Evolutionary conservation across 2,329 filamentous ascomycete genomes (phyloP), one percentile per base, ranked within the genome.

Genomic region (Fusarium caatingaense): DNA sequence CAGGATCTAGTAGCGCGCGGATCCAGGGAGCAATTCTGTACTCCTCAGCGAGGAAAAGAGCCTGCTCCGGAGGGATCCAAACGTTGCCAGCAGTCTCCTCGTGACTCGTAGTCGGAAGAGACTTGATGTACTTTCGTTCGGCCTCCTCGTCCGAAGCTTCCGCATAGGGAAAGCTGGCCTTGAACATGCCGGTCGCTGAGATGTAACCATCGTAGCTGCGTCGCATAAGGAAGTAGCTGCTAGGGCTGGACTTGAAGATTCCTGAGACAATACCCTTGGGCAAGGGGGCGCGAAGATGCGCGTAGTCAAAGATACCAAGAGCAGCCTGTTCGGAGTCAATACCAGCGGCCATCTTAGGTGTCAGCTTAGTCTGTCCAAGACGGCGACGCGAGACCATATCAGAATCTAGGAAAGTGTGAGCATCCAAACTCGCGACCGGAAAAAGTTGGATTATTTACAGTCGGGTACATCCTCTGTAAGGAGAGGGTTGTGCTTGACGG

Each of bases 1-100:
- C 84, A n/a, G 93, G 90, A 78, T 98, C 95, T 51, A 99, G 87
- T 20, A 99, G 87, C n/a, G 96, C 96, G 60, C 89, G 89, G 72
- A 99, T 93, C 96, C 96, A 99, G 46, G 91, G 86, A 50, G 87
- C 82, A 79, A 98, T 94, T 60, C 88, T 86, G 79, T 98, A 99
- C 80, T 98, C 94, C 47, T 92, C 89, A 54, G 95, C 93, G 15
- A 99, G 87, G 61, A 88, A 83, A 46, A 99, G 87, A 37, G 96
- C 96, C 88, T 89, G 82, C 71, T 91, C 86, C 8, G 95, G 94
- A 48, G 93, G 89, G 53, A 98, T 94, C 96, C 96, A 99, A 55
- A 99, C 89, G 80, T 98, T 99, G 47, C 96, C 96, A 27, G 96
- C 96, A 30, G 96, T 94, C 84, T 98, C 96, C 78, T 98, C 94